Evolutionary conservation across 352 stramenopile species (phyloP).

Genomic region (Saprolegnia diclina): DNA sequence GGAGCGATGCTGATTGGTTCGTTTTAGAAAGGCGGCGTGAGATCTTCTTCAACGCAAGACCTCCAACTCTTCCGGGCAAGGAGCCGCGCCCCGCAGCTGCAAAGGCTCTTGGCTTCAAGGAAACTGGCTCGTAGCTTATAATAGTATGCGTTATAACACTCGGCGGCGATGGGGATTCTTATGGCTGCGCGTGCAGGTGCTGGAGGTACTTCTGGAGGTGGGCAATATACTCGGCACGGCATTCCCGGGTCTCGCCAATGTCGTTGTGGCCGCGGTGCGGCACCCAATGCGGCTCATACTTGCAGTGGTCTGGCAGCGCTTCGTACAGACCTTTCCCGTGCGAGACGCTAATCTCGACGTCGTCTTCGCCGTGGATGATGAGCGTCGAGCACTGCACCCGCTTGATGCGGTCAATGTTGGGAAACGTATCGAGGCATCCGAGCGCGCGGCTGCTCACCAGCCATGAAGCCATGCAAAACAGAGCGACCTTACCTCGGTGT

Average conservation of each 20-base stretch:
- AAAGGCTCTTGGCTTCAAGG: no score
- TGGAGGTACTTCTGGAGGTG: conserved; percentile 25
- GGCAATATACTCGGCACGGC: conserved; percentile 23
- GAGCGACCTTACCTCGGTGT: conserved; percentile 2
- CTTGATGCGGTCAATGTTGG: conserved; percentile 30
- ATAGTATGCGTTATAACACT: no score
- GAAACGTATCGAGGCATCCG: conserved; percentile 32
- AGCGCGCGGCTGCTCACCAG: conserved; percentile 20
- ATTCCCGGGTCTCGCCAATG: conserved; percentile 28
- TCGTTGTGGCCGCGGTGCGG: conserved; percentile 29
- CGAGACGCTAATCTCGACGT: conserved; percentile 27
- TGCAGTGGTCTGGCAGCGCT: conserved; percentile 18
- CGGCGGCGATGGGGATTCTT: neutral
- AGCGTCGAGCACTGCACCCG: conserved; percentile 24
- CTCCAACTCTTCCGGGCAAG: no score
- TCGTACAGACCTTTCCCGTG: conserved; percentile 27
- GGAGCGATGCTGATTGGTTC: no score
- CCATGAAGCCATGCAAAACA: neutral
- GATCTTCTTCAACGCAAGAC: no score
- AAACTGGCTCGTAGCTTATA: no score
- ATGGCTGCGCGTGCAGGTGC: conserved; percentile 1
- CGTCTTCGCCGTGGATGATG: conserved; percentile 31
- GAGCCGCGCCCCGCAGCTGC: no score
- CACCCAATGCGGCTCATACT: conserved; percentile 28
- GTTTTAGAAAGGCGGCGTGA: no score